Base-by-base conservation (phyloP, 1,139 yeast species). In the Kurtzmaniella natalensis region DNA sequence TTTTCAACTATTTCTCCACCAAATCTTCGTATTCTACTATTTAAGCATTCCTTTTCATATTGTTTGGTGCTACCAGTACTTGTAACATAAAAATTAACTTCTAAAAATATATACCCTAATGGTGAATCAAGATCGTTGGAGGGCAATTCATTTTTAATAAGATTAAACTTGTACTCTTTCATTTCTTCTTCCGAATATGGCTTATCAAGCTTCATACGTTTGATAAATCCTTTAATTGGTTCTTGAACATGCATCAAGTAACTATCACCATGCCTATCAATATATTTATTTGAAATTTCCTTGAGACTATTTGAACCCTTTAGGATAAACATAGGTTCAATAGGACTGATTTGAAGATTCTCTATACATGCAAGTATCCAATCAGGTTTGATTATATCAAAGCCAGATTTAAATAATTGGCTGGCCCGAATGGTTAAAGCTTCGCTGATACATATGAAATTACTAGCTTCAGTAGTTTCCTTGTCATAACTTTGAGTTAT, bases 331-430 rank as follows among this genome's bases (percentile, higher is more conserved):
- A 55, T 48, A 0, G 86, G 82, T 45, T 86, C 95, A 8, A 82
- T 45, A 1, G 70, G 72, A 1, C 86, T 55, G 2, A 79, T 36
- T 2, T 48, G 41, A 0, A 57, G 47, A 15, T 64, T 55, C 10
- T 57, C 47, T 3, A 85, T 59, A 46, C 94, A 78, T 43, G 84
- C 88, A 30, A 76, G 61, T 6, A 87, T 53, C 95, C 96, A 92
- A 14, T 57, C 55, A 1, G 94, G 89, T 35, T 59, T 68, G 6
- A 87, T 50, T 1, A 89, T 64, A 46, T 81, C 86, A 43, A 66
- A 71, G 0, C 80, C 81, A 23, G 64, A 51, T 4, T 63, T 53
- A 3, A 64, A 48, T 33, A 77, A 55, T 1, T 62, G 58, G 7
- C 57, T 53, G 6, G 78, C 73, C 27, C 66, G 70, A 1, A 71